Conservation (phyloP, 257 asterid species). For the Solanum virginianum region DNA sequence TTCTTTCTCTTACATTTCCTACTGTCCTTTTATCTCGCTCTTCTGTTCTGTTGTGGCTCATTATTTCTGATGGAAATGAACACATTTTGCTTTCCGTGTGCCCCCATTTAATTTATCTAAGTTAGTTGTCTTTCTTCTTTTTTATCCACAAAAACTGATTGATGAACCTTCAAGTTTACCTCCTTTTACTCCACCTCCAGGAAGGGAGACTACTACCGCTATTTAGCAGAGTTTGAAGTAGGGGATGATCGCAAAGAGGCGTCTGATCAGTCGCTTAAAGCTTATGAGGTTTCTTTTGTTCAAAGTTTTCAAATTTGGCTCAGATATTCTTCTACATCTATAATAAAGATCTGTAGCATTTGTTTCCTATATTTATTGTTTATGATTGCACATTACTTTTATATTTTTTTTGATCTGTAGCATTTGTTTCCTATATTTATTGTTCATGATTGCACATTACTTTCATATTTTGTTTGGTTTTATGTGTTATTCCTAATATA, state of each 20-base stretch:
- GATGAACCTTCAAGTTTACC: neutral
- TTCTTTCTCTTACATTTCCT: neutral
- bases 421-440: neutral
- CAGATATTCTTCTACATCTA: neutral
- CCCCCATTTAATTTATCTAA: neutral
- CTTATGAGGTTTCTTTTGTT: conserved; percentile 35
- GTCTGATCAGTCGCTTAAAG: conserved; percentile 49
- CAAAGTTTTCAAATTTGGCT: neutral
- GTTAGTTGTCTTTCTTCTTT: neutral
- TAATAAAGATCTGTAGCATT: neutral
- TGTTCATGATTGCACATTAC: neutral
- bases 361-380: neutral
- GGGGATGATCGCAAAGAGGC: conserved; percentile 46
- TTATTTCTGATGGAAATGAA: neutral
- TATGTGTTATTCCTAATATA: neutral
- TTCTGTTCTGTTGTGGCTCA: neutral
- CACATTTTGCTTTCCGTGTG: neutral
- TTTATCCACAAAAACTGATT: neutral
- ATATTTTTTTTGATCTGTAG: neutral
- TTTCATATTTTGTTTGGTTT: neutral
- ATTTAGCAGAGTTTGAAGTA: conserved; percentile 44
- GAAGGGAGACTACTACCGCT: conserved; percentile 60
- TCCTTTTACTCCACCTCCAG: conserved; percentile 5
- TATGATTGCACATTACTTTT: neutral
- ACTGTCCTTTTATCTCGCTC: neutral